These are phyloP conservation scores for Pugionium cornutum DNA, from an alignment of 345 rosid genomes.

Conservation along the genomic window DNA sequence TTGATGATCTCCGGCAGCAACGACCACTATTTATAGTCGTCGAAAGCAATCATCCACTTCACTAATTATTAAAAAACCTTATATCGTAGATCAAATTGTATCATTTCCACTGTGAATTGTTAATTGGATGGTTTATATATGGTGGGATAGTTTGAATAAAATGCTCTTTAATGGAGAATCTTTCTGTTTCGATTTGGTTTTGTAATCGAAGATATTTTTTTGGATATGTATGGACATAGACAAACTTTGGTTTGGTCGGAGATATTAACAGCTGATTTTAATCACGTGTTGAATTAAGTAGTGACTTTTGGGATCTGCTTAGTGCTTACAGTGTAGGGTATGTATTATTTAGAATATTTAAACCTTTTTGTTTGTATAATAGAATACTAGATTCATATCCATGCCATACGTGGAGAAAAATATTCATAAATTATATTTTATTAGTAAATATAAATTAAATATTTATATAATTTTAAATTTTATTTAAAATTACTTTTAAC, in stretches of 20 bases:
- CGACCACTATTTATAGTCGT: constrained; percentile 40
- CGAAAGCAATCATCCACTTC: constrained; percentile 12
- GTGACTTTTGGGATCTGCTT: background rate
- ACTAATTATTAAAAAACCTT: background rate
- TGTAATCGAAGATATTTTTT: constrained; percentile 15
- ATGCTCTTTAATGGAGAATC: too few relatives aligned
- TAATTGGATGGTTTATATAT: background rate
- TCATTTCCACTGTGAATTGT: constrained; percentile 1
- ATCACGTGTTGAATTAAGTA: constrained; percentile 29
- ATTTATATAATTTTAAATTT: too few relatives aligned
- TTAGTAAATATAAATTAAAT: too few relatives aligned
- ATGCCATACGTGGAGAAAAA: too few relatives aligned
- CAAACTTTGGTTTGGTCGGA: constrained; percentile 14
- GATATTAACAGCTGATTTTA: constrained; percentile 23
- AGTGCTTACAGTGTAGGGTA: too few relatives aligned
- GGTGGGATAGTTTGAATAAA: too few relatives aligned
- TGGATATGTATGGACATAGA: constrained; percentile 14
- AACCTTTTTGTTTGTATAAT: too few relatives aligned
- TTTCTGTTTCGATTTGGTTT: too few relatives aligned
- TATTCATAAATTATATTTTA: too few relatives aligned
- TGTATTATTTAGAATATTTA: too few relatives aligned
- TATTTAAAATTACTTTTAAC: too few relatives aligned
- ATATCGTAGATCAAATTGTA: background rate
- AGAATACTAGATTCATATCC: too few relatives aligned
- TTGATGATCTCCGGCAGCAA: constrained; percentile 46